Evolutionary conservation across 78 protist genomes (phyloP).

Genomic region (Mantamonas sphyraenae): DNA sequence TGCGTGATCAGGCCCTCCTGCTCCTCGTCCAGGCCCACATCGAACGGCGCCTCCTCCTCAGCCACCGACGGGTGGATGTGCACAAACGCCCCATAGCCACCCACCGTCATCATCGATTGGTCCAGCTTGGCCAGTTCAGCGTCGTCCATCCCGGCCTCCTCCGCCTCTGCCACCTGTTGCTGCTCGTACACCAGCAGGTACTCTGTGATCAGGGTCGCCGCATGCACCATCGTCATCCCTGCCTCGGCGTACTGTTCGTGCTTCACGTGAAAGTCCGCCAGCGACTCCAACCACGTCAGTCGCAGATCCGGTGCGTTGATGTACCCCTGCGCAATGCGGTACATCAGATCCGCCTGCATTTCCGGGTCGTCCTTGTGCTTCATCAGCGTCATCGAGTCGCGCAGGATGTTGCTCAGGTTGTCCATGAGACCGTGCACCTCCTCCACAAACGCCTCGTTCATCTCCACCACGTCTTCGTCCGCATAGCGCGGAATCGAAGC

Average conservation of each 20-base stretch:
- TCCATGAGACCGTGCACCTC: background rate
- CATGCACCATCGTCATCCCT: background rate
- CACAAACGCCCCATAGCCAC: background rate
- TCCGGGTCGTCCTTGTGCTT: background rate
- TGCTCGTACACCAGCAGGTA: background rate
- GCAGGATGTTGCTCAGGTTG: background rate
- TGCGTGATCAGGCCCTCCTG: background rate
- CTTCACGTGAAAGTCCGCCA: background rate
- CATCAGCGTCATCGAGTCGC: background rate
- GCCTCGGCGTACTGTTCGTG: background rate
- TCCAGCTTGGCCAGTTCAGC: background rate
- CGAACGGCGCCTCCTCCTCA: background rate
- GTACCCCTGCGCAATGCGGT: background rate
- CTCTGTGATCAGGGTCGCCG: background rate
- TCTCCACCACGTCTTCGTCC: background rate
- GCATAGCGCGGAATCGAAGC: background rate
- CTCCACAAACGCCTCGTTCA: background rate
- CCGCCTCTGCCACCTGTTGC: background rate
- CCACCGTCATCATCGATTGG: too few relatives aligned
- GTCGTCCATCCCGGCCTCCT: background rate
- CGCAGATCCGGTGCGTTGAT: background rate
- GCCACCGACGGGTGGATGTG: background rate
- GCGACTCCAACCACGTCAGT: background rate
- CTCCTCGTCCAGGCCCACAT: background rate
- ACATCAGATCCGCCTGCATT: background rate